phyloP scores from a whole-genome alignment of 768 basidiomycete species.

The Pholiota molesta region DNA sequence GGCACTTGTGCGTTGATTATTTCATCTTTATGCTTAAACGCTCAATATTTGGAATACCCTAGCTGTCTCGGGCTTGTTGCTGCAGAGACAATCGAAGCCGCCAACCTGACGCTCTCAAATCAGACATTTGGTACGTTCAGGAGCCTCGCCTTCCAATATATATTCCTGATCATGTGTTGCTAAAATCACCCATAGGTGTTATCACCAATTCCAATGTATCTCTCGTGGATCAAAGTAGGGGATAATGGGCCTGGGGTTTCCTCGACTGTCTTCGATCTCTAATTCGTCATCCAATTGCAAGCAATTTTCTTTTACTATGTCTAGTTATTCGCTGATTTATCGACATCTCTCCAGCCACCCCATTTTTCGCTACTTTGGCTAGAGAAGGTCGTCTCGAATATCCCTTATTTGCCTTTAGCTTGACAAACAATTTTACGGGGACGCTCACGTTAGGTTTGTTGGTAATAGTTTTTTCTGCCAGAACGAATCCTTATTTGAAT shows the following conservation, averaged over 20 bases:
- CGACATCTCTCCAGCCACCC: conserved; percentile 51
- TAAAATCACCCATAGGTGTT: conserved; percentile 44
- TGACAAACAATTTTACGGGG: conserved; percentile 62
- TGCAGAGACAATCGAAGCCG: conserved; percentile 59
- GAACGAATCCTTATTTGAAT: conserved; percentile 8
- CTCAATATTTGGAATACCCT: conserved; percentile 1
- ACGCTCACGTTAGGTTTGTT: conserved; percentile 63
- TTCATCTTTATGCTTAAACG: not conserved
- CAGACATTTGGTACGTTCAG: conserved; percentile 67
- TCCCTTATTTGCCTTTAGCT: conserved; percentile 74
- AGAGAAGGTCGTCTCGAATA: conserved; percentile 68
- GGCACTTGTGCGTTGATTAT: conserved; percentile 55
- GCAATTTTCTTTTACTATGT: not conserved
- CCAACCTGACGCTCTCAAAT: conserved; percentile 59
- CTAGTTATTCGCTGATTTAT: conserved; percentile 4
- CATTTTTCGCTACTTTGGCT: conserved; percentile 67
- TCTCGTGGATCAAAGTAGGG: conserved; percentile 69
- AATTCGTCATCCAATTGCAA: conserved; percentile 49
- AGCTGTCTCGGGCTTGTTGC: conserved; percentile 78
- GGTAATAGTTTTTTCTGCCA: not conserved
- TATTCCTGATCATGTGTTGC: conserved; percentile 2
- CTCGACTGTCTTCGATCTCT: conserved; percentile 67
- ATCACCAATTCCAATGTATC: conserved; percentile 65
- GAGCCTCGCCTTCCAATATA: not conserved
- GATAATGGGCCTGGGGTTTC: conserved; percentile 75